phyloP scores from a whole-genome alignment of 768 basidiomycete species.

The Tylopilus plumbeoviolaceoides region DNA sequence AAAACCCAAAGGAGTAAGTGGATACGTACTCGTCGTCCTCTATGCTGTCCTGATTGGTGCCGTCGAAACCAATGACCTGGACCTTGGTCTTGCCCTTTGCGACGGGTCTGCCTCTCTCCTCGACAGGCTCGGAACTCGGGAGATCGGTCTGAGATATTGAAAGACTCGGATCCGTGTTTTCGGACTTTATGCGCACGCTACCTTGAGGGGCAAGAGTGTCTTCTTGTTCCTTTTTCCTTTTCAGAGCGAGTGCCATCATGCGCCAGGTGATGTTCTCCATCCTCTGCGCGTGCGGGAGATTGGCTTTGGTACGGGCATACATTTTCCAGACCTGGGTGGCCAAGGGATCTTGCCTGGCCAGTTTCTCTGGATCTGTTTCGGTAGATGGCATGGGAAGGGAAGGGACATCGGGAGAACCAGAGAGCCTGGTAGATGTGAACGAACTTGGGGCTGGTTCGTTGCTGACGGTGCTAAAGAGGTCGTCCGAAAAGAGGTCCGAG shows the following conservation, averaged over 20 bases:
- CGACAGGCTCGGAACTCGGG: slow-evolving; percentile 17
- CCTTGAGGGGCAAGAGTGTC: slow-evolving; percentile 17
- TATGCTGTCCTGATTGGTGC: slow-evolving; percentile 61
- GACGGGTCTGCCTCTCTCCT: slow-evolving; percentile 66
- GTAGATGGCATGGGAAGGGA: slow-evolving; percentile 35
- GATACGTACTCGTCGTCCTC: slow-evolving; percentile 72
- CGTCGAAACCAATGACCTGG: slow-evolving; percentile 79
- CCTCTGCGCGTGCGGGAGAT: slow-evolving; percentile 84
- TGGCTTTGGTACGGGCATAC: slow-evolving; percentile 88
- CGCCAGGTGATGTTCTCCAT: slow-evolving; percentile 99
- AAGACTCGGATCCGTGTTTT: slow-evolving; percentile 8
- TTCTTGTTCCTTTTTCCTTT: slow-evolving; percentile 81
- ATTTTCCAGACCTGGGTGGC: slow-evolving; percentile 98
- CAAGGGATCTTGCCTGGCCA: slow-evolving; percentile 83
- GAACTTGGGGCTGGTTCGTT: slow-evolving; percentile 41
- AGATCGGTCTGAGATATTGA: not conserved
- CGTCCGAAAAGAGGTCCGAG: slow-evolving; percentile 67
- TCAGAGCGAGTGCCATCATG: slow-evolving; percentile 94
- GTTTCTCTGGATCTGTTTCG: slow-evolving; percentile 56
- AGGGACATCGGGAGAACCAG: slow-evolving; percentile 67
- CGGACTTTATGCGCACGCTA: slow-evolving; percentile 22
- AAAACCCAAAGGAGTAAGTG: slow-evolving; percentile 18
- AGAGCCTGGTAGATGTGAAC: slow-evolving; percentile 61
- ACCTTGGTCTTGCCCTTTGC: slow-evolving; percentile 80
- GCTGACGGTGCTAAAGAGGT: slow-evolving; percentile 44